phyloP scores from a whole-genome alignment of 345 rosid genomes.

The Trapa bicornis region DNA sequence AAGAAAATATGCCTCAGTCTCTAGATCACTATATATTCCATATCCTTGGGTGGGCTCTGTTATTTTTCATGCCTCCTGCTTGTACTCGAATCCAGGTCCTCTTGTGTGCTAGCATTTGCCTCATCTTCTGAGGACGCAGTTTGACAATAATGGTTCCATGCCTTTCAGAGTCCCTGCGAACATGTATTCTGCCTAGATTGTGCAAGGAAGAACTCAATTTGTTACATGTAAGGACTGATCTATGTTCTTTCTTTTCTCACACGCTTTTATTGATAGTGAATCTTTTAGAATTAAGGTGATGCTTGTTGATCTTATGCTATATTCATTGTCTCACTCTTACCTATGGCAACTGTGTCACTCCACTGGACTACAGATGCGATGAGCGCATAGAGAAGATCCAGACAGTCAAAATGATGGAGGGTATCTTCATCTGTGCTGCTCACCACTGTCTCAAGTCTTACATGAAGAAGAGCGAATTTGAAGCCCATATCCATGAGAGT shows the following conservation, averaged over 20 bases:
- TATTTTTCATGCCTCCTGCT: not conserved
- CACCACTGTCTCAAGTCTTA: constrained; percentile 95
- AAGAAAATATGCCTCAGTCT: not conserved
- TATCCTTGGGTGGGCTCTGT: no score
- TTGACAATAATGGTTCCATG: constrained; percentile 2
- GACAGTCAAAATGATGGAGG: constrained; percentile 94
- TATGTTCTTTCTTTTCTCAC: not conserved
- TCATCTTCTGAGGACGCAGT: not conserved
- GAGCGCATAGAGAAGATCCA: constrained; percentile 94
- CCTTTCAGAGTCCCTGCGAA: constrained; percentile 82
- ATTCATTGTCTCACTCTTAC: not conserved
- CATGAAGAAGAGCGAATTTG: constrained; percentile 67
- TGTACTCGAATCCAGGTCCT: not conserved
- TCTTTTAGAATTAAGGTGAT: not conserved
- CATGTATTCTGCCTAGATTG: constrained; percentile 92
- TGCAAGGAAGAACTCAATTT: constrained; percentile 84
- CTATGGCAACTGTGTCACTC: not conserved
- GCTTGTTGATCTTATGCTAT: not conserved
- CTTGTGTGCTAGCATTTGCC: not conserved
- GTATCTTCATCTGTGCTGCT: constrained; percentile 94
- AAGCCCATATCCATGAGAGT: constrained; percentile 54
- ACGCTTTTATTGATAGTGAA: not conserved
- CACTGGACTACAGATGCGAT: constrained; percentile 50
- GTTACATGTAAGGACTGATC: constrained; percentile 68
- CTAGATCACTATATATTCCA: not conserved